Evolutionary conservation across 1,284 basidiomycete genomes (phyloP).

Genomic region (Trametes sp.): DNA sequence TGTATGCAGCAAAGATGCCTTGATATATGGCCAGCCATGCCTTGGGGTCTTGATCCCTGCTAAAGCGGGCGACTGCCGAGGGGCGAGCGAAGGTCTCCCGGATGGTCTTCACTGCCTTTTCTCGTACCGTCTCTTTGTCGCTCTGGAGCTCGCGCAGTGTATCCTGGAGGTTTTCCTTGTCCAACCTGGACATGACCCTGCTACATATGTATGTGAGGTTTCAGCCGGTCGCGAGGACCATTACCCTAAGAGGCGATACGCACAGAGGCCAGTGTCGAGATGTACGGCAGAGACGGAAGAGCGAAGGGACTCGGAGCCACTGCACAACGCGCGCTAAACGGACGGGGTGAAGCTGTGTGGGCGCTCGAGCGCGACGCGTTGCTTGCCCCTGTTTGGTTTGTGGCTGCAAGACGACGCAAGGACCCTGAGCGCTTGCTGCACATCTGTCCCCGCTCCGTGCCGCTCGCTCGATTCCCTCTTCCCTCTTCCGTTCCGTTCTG

Average conservation of each 20-base stretch:
- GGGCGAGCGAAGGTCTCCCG: slow-evolving; percentile 68
- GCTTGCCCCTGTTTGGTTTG: background rate
- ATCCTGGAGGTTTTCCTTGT: slow-evolving; percentile 47
- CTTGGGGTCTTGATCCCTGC: slow-evolving; percentile 51
- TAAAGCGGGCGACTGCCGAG: slow-evolving; percentile 60
- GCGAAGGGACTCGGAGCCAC: background rate
- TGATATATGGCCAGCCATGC: slow-evolving; percentile 79
- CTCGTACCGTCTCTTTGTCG: slow-evolving; percentile 77
- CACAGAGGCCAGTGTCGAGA: no score
- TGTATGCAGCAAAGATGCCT: slow-evolving; percentile 69
- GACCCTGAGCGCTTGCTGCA: no score
- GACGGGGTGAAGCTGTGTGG: no score
- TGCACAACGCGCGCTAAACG: background rate
- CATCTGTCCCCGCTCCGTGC: background rate
- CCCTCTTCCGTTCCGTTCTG: no score
- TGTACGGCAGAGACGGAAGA: no score
- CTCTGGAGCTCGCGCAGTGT: slow-evolving; percentile 65
- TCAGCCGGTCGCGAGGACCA: background rate
- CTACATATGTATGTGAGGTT: no score
- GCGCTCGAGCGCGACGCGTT: background rate
- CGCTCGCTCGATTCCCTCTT: background rate
- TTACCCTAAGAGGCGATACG: no score
- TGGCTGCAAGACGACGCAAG: background rate
- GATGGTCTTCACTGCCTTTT: slow-evolving; percentile 67
- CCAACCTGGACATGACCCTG: slow-evolving; percentile 16